Evolutionary conservation across 768 basidiomycete species (phyloP).

Genomic region (Boletus sensibilis): DNA sequence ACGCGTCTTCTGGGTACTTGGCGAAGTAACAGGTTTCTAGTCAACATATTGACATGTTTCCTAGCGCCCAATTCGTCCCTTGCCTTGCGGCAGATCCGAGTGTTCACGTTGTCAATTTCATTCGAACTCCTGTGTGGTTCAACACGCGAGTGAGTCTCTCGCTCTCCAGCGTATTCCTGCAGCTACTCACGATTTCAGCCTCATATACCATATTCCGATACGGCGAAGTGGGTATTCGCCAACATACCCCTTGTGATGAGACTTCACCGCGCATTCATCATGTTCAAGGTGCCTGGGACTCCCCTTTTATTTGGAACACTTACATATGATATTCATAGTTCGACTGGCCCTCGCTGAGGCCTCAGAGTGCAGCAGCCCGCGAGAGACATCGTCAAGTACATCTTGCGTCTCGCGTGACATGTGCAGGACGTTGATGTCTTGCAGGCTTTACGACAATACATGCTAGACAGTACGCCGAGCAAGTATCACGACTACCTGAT

Average conservation of each 20-base stretch:
- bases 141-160: conserved; percentile 43
- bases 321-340: conserved; percentile 10
- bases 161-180: neutral
- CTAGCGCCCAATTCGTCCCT: conserved; percentile 62
- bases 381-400: conserved; percentile 16
- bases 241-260: conserved; percentile 52
- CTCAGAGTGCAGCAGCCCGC: conserved; percentile 6
- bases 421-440: neutral
- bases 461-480: conserved; percentile 47
- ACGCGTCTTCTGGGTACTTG: conserved; percentile 60
- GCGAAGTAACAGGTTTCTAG: neutral
- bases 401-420: neutral
- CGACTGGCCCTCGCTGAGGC: conserved; percentile 17
- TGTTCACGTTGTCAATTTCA: conserved; percentile 56
- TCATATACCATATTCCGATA: conserved; percentile 40
- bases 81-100: conserved; percentile 50
- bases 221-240: conserved; percentile 51
- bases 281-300: conserved; percentile 40
- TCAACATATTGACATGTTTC: conserved; percentile 5
- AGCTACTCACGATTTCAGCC: conserved; percentile 33
- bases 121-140: conserved; percentile 62
- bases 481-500: conserved; percentile 46
- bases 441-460: conserved; percentile 45
- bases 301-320: neutral
- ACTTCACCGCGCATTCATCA: conserved; percentile 49